phyloP scores from a whole-genome alignment of 768 basidiomycete genomes.

The Phlegmacium glaucopus region DNA sequence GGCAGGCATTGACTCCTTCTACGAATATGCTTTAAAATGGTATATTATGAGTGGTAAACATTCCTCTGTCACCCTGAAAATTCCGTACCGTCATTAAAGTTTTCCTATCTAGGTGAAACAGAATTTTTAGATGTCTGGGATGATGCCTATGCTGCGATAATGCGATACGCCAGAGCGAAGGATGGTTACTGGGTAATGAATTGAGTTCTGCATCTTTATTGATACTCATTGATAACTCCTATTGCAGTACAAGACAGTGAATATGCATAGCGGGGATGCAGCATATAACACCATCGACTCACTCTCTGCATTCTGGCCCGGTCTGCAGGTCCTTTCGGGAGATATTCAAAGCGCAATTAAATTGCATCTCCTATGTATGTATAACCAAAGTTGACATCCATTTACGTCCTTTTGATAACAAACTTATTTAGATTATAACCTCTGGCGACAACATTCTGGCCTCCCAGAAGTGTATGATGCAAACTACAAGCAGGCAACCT shows the following conservation, averaged over 20 bases:
- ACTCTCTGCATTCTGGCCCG: conserved; percentile 96
- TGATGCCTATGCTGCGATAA: conserved; percentile 77
- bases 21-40: conserved; percentile 92
- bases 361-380: conserved; percentile 82
- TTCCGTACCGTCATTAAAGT: background rate
- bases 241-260: conserved; percentile 77
- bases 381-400: background rate
- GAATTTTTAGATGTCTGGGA: conserved; percentile 84
- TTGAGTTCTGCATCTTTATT: background rate
- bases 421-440: conserved; percentile 70
- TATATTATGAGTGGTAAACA: conserved; percentile 75
- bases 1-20: conserved; percentile 95
- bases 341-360: conserved; percentile 90
- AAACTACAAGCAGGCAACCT: conserved; percentile 64
- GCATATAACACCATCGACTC: conserved; percentile 87
- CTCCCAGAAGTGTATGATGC: conserved; percentile 93
- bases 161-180: conserved; percentile 76
- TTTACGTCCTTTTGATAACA: background rate
- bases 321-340: conserved; percentile 83
- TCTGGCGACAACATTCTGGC: conserved; percentile 86
- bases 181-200: conserved; percentile 85
- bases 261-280: conserved; percentile 73
- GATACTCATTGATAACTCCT: background rate
- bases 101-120: conserved; percentile 58
- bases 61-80: background rate